Evolutionary conservation across 192 early-diverging fungal genomes (phyloP), one percentile per base, ranked within the genome.

Genomic region (Backusella sp.): DNA sequence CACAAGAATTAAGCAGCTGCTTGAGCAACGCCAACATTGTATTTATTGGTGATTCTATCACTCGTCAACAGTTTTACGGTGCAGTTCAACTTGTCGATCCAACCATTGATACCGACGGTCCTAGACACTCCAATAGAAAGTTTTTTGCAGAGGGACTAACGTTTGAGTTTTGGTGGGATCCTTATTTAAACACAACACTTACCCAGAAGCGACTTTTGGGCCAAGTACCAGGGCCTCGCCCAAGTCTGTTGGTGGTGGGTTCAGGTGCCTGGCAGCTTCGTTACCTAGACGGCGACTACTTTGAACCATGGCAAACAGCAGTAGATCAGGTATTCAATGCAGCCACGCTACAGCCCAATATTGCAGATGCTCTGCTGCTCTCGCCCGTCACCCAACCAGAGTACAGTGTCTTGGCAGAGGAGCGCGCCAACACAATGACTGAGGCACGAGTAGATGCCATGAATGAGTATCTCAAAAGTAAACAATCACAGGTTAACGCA

Each of bases 131-230:
- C 11, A 79, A 88, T 36, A 84, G 86, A 74, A 82, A 79, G 34
- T 80, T 83, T 19, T 68, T 39, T 12, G 65, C 42, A 4, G 81
- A 80, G 21, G 76, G 73, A 4, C 52, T 86, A 17, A 73, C 82
- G 0, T 84, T 92, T 44, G 79, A 86, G 37, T 95, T 95, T 66
- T 83, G 86, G 69, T 95, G 94, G 94, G 94, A 95, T 72, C 94
- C 92, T 15, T 91, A 86, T 53, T 80, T 91, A 65, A 93, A 88
- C 70, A 68, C 80, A 0, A 81, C 87, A 0, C 72, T 72, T 3
- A 87, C 87, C 14, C 2, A 72, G n/a, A 66, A 80, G 7, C 68
- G 68, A 44, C 39, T 70, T 39, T 77, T 68, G 14, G 65, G 66
- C 15, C 35, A 73, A 53, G 28, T 44, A 0, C 17, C 68, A 14